These are phyloP conservation scores for Diutina ranongensis DNA, from an alignment of 1,139 yeast genomes.

Conservation along the genomic window DNA sequence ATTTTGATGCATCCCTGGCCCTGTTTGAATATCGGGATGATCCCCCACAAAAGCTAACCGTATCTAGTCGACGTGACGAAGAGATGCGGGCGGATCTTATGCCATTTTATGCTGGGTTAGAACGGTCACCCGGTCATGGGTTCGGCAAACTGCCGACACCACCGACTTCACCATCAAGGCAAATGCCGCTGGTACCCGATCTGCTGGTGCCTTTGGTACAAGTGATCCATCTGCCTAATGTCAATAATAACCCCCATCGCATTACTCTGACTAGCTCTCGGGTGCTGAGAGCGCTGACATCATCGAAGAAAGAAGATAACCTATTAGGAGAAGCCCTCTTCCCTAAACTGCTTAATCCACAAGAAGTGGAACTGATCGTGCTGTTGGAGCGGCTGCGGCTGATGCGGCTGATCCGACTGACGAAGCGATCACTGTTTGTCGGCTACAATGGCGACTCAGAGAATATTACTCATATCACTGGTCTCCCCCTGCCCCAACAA, in stretches of 20 bases:
- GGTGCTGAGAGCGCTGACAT: slow-evolving; percentile 1
- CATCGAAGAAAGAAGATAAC: slow-evolving; percentile 12
- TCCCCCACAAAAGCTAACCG: slow-evolving; percentile 2
- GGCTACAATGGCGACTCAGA: slow-evolving; percentile 40
- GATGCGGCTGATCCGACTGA: slow-evolving; percentile 30
- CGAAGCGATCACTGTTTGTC: slow-evolving; percentile 30
- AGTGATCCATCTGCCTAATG: neutral
- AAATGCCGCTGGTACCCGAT: neutral
- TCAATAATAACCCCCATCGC: neutral
- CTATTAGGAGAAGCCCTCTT: slow-evolving; percentile 52
- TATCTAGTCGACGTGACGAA: neutral
- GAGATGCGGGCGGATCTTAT: neutral
- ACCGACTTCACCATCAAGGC: neutral
- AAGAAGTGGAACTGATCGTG: slow-evolving; percentile 65
- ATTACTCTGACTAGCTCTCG: neutral
- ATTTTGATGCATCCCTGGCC: neutral
- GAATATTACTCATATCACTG: slow-evolving; percentile 20
- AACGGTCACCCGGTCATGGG: neutral
- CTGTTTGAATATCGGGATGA: slow-evolving; percentile 5
- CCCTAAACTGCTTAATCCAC: slow-evolving; percentile 54
- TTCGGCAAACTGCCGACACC: neutral
- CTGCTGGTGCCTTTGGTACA: neutral
- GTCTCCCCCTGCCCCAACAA: slow-evolving; percentile 13
- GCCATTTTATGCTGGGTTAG: neutral
- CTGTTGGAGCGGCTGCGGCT: slow-evolving; percentile 63